phyloP scores from a whole-genome alignment of 2,329 filamentous ascomycete genomes.

The Penicillium sp. region DNA sequence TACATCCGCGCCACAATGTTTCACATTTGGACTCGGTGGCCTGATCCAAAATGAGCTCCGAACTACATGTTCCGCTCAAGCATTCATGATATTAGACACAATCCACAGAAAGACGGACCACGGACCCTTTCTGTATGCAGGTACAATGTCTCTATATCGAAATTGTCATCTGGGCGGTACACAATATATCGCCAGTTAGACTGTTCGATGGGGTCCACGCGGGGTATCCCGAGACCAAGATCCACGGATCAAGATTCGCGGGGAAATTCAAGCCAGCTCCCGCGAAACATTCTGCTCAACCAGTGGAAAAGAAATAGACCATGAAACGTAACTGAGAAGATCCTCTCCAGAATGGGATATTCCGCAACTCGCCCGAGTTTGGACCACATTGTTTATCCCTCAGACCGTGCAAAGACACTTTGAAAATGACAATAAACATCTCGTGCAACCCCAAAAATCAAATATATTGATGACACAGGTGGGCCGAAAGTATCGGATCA shows the following conservation, averaged over 20 bases:
- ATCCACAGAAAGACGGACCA: neutral
- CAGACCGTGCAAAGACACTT: neutral
- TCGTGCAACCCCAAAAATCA: neutral
- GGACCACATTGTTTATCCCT: neutral
- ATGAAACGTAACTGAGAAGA: neutral
- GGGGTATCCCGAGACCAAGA: neutral
- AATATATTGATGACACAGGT: slow-evolving; percentile 2
- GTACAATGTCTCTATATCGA: neutral
- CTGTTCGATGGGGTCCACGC: neutral
- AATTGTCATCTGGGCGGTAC: neutral
- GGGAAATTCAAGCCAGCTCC: neutral
- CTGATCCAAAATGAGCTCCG: neutral
- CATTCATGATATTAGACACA: neutral
- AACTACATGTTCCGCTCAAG: neutral
- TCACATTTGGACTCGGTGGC: neutral
- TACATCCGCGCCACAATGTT: slow-evolving; percentile 1
- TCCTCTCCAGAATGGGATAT: neutral
- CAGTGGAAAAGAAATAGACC: neutral
- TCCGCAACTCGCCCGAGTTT: neutral
- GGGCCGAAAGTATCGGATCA: slow-evolving; percentile 3
- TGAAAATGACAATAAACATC: neutral
- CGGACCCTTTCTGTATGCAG: neutral
- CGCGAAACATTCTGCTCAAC: neutral
- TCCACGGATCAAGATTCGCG: neutral
- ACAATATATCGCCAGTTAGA: neutral